Conservation (phyloP, 1,139 yeast genomes). For the Yamadazyma atmosphaerica region DNA sequence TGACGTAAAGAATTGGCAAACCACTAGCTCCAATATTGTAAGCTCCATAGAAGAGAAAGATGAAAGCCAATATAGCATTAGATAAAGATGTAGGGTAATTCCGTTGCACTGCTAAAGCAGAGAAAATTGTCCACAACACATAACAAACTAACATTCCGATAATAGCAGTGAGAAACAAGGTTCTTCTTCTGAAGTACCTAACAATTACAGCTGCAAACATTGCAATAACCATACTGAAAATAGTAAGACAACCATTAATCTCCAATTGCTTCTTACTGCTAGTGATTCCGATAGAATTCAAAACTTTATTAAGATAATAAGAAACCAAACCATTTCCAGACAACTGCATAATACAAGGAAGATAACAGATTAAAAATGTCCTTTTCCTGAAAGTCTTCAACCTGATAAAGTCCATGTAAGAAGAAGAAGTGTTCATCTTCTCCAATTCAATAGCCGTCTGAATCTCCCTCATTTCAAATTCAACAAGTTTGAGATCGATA, state of each 20-base stretch:
- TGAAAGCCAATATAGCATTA: constrained; percentile 48
- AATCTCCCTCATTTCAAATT: constrained; percentile 48
- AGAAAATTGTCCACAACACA: constrained; percentile 39
- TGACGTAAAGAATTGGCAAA: constrained; percentile 37
- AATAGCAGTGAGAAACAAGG: constrained; percentile 40
- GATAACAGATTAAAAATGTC: constrained; percentile 33
- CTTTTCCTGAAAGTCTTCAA: constrained; percentile 44
- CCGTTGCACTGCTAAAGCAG: constrained; percentile 35
- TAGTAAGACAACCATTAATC: constrained; percentile 47
- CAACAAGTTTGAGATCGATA: constrained; percentile 35
- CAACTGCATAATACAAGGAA: constrained; percentile 44
- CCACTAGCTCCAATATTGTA: constrained; percentile 44
- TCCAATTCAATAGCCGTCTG: constrained; percentile 39
- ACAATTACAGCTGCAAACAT: constrained; percentile 28
- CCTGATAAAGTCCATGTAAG: constrained; percentile 37
- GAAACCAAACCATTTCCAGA: constrained; percentile 56
- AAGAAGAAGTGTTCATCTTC: constrained; percentile 22
- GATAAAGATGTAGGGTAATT: constrained; percentile 35
- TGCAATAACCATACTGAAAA: constrained; percentile 40
- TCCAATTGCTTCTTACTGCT: constrained; percentile 40
- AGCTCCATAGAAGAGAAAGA: constrained; percentile 38
- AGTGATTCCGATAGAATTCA: constrained; percentile 51
- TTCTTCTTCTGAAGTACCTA: constrained; percentile 42
- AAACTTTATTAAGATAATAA: constrained; percentile 49
- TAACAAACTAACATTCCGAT: constrained; percentile 38